Evolutionary conservation across 164 flowering plant genomes (phyloP).

Genomic region (Tetrastigma voinierianum): DNA sequence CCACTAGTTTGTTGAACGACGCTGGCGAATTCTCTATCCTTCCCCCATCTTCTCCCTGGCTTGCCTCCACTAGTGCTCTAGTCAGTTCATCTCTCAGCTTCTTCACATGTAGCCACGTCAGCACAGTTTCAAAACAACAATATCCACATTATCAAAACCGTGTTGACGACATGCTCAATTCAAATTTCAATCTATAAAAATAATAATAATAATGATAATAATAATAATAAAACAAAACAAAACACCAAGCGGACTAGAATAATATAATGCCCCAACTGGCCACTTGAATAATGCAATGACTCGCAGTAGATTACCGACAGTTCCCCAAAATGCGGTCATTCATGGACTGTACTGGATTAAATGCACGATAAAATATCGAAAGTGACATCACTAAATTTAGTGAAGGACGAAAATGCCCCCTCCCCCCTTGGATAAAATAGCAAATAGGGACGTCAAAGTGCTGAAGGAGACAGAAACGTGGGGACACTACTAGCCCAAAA

Average conservation of each 20-base stretch:
- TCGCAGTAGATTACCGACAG: conserved; percentile 12
- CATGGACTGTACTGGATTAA: conserved; percentile 1
- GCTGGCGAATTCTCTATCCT: conserved; percentile 21
- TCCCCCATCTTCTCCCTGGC: conserved; percentile 21
- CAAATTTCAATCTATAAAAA: no score
- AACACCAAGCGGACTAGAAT: conserved; percentile 6
- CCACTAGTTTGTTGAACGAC: conserved; percentile 61
- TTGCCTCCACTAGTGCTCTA: conserved; percentile 50
- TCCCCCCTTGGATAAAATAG: neutral
- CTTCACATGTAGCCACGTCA: conserved; percentile 24
- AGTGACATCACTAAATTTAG: conserved; percentile 1
- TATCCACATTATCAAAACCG: neutral
- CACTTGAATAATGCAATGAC: conserved; percentile 10
- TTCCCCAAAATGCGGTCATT: conserved; percentile 10
- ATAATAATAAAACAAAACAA: no score
- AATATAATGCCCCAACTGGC: conserved; percentile 12
- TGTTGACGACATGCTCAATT: conserved; percentile 12
- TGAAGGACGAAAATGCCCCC: neutral
- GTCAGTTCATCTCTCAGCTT: conserved; percentile 53
- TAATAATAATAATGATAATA: no score
- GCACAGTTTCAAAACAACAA: conserved; percentile 14
- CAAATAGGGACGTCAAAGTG: no score
- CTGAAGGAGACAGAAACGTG: no score
- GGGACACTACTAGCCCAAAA: no score
- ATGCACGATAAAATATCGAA: neutral